These are phyloP conservation scores for Apiotrichum gracile DNA, from an alignment of 1,284 basidiomycete genomes.

Conservation along the genomic window DNA sequence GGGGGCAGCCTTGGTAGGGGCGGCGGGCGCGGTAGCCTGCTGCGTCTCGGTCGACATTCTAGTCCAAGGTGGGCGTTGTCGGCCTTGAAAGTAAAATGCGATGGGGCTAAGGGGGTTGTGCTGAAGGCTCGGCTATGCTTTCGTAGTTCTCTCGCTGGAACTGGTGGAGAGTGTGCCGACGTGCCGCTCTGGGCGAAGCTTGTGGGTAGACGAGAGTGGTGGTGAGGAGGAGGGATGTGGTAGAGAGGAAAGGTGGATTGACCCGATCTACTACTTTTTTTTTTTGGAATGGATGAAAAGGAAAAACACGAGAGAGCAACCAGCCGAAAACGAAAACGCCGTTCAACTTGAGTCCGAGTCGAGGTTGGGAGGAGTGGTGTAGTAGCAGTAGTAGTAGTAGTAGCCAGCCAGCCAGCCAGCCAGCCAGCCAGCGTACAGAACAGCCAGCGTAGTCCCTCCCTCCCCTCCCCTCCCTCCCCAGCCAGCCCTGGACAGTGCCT, in stretches of 20 bases:
- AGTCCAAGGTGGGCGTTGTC: background rate
- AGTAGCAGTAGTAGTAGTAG: too few relatives aligned
- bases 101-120: background rate
- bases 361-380: background rate
- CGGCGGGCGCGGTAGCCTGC: background rate
- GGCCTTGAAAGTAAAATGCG: background rate
- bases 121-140: background rate
- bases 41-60: conserved; percentile 5
- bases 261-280: too few relatives aligned
- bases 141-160: background rate
- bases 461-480: too few relatives aligned
- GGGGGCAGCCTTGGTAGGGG: background rate
- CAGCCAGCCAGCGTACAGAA: too few relatives aligned
- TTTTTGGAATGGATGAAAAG: background rate
- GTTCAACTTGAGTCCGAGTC: too few relatives aligned
- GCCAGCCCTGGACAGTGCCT: too few relatives aligned
- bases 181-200: too few relatives aligned
- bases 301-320: background rate
- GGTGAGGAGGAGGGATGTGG: background rate
- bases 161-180: background rate
- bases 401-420: too few relatives aligned
- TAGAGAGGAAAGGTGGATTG: background rate
- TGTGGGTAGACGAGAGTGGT: background rate
- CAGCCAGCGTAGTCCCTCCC: too few relatives aligned
- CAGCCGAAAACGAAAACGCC: background rate